Evolutionary conservation across 2,329 filamentous ascomycete species (phyloP).

Genomic region (Talaromyces funiculosus): DNA sequence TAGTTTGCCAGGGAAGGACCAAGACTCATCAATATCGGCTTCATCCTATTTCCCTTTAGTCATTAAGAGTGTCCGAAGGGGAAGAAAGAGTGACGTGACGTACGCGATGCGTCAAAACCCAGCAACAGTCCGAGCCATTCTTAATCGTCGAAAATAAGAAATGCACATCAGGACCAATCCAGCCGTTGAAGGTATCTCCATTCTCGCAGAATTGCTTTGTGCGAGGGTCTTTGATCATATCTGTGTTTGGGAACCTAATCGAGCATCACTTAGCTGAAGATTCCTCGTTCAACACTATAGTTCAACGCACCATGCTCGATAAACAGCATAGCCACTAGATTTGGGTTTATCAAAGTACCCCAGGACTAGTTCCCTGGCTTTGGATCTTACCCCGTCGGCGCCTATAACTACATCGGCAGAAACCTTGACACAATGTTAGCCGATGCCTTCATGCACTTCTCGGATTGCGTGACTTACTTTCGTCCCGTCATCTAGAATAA

Average conservation of each 20-base stretch:
- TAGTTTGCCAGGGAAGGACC: slow-evolving; percentile 50
- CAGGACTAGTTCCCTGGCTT: slow-evolving; percentile 46
- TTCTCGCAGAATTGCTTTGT: slow-evolving; percentile 47
- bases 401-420: slow-evolving; percentile 49
- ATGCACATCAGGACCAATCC: slow-evolving; percentile 46
- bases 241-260: slow-evolving; percentile 19
- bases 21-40: slow-evolving; percentile 52
- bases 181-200: slow-evolving; percentile 49
- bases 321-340: slow-evolving; percentile 26
- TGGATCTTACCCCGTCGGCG: slow-evolving; percentile 52
- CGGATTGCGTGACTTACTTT: slow-evolving; percentile 30
- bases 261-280: neutral
- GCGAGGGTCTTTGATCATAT: slow-evolving; percentile 20
- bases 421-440: neutral
- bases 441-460: too few relatives aligned
- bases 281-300: neutral
- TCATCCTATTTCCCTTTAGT: slow-evolving; percentile 34
- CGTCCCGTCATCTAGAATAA: slow-evolving; percentile 46
- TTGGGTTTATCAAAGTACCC: slow-evolving; percentile 31
- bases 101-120: slow-evolving; percentile 52
- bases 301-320: neutral
- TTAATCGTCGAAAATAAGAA: slow-evolving; percentile 49
- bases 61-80: neutral
- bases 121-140: slow-evolving; percentile 48
- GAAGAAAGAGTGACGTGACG: neutral